Conservation (phyloP, 106 monocot species). For the Chionographis japonica region DNA sequence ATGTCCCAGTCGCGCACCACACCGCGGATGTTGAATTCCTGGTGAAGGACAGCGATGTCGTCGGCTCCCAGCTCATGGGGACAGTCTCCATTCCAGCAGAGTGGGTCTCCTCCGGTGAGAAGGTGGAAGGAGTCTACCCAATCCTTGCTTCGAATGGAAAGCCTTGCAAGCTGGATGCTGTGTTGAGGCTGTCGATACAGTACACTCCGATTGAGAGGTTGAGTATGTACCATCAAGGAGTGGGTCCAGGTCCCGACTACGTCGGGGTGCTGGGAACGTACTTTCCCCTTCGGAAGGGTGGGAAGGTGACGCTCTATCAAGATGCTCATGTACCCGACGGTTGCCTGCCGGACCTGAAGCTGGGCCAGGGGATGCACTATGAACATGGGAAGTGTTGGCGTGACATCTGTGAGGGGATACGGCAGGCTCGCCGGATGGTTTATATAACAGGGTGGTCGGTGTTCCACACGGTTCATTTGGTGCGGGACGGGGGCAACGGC, state of each 20-base stretch:
- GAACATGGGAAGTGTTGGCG: slow-evolving; percentile 83
- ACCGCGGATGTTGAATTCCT: slow-evolving; percentile 54
- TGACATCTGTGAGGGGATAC: slow-evolving; percentile 70
- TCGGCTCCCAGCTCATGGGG: slow-evolving; percentile 86
- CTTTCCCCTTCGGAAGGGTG: slow-evolving; percentile 67
- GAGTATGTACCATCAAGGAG: slow-evolving; percentile 56
- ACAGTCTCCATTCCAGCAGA: slow-evolving; percentile 58
- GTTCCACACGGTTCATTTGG: slow-evolving; percentile 63
- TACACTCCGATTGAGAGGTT: slow-evolving; percentile 65
- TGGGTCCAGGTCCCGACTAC: slow-evolving; percentile 50
- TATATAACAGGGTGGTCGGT: slow-evolving; percentile 94
- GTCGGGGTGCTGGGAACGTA: slow-evolving; percentile 72
- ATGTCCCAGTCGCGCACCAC: slow-evolving; percentile 76
- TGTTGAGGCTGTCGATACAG: slow-evolving; percentile 60
- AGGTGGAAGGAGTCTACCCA: slow-evolving; percentile 58
- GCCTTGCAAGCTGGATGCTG: slow-evolving; percentile 58
- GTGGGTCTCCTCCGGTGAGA: slow-evolving; percentile 44
- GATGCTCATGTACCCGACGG: slow-evolving; percentile 86
- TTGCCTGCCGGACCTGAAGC: slow-evolving; percentile 51
- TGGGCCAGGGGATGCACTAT: slow-evolving; percentile 47
- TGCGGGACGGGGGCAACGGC: slow-evolving; percentile 40
- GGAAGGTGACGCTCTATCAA: slow-evolving; percentile 73
- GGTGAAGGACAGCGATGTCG: slow-evolving; percentile 79
- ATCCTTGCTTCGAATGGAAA: slow-evolving; percentile 71
- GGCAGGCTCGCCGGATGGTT: slow-evolving; percentile 55